These are phyloP conservation scores for Camillea tinctor DNA, from an alignment of 2,329 filamentous ascomycete species.

Conservation along the genomic window DNA sequence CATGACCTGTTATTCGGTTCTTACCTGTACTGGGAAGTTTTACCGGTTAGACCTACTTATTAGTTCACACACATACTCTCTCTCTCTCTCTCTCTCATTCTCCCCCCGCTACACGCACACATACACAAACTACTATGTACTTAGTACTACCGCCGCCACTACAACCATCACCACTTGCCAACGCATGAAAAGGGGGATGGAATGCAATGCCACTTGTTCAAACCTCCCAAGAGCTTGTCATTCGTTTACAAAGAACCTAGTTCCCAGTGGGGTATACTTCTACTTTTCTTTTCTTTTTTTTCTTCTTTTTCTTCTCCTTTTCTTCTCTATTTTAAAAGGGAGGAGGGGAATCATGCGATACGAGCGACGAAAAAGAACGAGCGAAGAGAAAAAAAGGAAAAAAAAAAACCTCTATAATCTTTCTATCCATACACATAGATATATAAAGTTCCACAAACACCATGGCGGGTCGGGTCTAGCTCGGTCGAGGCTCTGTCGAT, in stretches of 20 bases:
- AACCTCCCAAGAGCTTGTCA: neutral
- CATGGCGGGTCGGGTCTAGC: constrained; percentile 17
- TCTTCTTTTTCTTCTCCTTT: neutral
- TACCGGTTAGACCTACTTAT: neutral
- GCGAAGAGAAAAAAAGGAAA: too few species aligned
- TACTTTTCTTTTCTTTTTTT: too few species aligned
- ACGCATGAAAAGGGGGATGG: neutral
- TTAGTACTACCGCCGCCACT: too few species aligned
- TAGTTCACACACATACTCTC: too few species aligned
- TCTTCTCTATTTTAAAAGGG: neutral
- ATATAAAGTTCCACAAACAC: constrained; percentile 2
- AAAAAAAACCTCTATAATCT: too few species aligned
- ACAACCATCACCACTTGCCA: neutral
- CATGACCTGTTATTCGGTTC: neutral
- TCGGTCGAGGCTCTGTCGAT: constrained; percentile 23
- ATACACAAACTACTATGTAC: too few species aligned
- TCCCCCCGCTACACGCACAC: neutral
- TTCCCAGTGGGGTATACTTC: neutral
- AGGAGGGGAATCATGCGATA: neutral
- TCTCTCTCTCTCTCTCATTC: too few species aligned
- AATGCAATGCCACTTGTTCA: neutral
- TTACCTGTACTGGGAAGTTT: neutral
- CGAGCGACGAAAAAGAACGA: neutral
- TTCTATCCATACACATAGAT: neutral
- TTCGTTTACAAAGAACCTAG: neutral